A percentile compares a stretch with the other conserved stretches of the same genome.
phyloP scores from a whole-genome alignment of 345 rosid genomes.

The Eucalyptus pauciflora region DNA sequence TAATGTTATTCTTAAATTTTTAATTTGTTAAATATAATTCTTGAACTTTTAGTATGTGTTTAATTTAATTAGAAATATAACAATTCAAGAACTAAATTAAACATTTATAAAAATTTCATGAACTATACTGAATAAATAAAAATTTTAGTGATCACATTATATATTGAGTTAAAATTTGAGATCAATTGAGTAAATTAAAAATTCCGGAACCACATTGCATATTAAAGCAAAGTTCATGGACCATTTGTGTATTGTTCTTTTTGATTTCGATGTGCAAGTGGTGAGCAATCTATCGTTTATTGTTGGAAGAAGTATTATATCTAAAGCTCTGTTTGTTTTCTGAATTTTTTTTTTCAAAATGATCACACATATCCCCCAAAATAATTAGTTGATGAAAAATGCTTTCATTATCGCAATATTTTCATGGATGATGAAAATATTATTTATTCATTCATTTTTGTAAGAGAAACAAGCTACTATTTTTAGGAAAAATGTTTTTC shows the following conservation, averaged over 20 bases:
- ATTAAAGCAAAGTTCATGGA: too few species aligned
- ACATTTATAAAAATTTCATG: too few species aligned
- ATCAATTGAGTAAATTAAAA: too few species aligned
- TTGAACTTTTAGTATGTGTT: too few species aligned
- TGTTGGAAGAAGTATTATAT: background rate
- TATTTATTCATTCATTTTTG: background rate
- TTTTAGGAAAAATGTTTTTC: background rate
- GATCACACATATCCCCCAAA: rapidly evolving
- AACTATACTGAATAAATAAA: too few species aligned
- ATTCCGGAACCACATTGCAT: rapidly evolving
- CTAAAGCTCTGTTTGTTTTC: background rate
- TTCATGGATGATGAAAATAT: background rate
- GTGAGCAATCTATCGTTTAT: rapidly evolving
- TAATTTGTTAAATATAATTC: too few species aligned
- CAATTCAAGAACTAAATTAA: too few species aligned
- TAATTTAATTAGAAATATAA: too few species aligned
- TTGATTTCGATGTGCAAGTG: background rate
- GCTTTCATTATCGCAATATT: background rate
- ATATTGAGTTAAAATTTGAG: too few species aligned
- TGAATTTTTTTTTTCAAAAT: background rate
- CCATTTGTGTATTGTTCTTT: too few species aligned
- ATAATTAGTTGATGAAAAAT: background rate
- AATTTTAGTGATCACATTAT: too few species aligned
- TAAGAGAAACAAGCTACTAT: background rate
- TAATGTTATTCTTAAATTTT: too few species aligned